Evolutionary conservation across 306 rosid species (phyloP).

Genomic region (Vigna trinervia): DNA sequence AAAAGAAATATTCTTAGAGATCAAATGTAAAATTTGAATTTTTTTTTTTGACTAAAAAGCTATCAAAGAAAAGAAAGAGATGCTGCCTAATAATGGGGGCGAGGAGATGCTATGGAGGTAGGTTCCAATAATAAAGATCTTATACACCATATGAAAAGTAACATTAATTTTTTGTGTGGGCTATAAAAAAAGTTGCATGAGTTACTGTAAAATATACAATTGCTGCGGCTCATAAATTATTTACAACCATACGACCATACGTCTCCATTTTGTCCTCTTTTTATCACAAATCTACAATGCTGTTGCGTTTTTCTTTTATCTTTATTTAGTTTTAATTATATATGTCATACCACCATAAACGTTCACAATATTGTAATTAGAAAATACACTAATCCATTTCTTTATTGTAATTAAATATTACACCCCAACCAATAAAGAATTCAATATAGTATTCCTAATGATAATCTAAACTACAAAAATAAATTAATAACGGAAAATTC

Average conservation of each 20-base stretch:
- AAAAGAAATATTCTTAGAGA: too few species aligned
- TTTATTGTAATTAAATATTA: slow-evolving; percentile 15
- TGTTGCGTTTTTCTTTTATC: not conserved
- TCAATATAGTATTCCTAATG: slow-evolving; percentile 2
- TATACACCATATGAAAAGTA: not conserved
- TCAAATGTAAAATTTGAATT: too few species aligned
- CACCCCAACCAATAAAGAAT: slow-evolving; percentile 45
- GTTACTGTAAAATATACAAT: too few species aligned
- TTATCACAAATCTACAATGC: not conserved
- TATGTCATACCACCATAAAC: not conserved
- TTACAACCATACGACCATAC: not conserved
- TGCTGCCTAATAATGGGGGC: too few species aligned
- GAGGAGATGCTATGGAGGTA: too few species aligned
- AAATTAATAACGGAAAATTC: not conserved
- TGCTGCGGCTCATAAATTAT: too few species aligned
- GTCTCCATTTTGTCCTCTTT: not conserved
- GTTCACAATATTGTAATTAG: not conserved
- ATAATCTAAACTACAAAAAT: slow-evolving; percentile 8
- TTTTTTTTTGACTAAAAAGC: too few species aligned
- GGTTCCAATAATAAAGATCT: not conserved
- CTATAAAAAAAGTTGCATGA: too few species aligned
- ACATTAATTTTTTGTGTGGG: too few species aligned
- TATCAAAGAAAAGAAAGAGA: too few species aligned
- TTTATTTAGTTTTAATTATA: not conserved
- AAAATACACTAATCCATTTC: not conserved